These are phyloP conservation scores for Didymellaceae sp. DNA, from an alignment of 2,329 filamentous ascomycete species.

Conservation along the genomic window DNA sequence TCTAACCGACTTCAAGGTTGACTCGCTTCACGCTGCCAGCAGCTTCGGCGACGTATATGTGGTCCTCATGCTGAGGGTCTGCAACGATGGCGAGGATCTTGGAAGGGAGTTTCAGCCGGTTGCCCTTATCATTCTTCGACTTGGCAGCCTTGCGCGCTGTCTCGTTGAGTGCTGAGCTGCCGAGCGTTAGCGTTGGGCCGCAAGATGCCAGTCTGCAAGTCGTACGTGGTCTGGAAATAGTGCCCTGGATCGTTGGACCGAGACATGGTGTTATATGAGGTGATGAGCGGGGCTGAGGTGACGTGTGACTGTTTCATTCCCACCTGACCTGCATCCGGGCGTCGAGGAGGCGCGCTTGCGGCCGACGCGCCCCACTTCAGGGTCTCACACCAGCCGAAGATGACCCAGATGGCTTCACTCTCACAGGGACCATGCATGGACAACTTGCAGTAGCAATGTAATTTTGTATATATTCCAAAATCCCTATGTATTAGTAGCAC, in stretches of 20 bases:
- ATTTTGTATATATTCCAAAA: conserved; percentile 8
- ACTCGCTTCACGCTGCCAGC: conserved; percentile 79
- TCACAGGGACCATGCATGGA: conserved; percentile 3
- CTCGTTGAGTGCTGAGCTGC: conserved; percentile 58
- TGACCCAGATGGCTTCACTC: conserved; percentile 1
- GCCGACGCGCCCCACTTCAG: conserved; percentile 3
- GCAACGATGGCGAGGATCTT: conserved; percentile 80
- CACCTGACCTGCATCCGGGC: conserved; percentile 14
- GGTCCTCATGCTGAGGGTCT: conserved; percentile 68
- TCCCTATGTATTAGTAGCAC: conserved; percentile 19
- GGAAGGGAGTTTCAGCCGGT: conserved; percentile 79
- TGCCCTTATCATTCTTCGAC: conserved; percentile 81
- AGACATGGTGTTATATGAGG: conserved; percentile 40
- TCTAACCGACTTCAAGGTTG: conserved; percentile 73
- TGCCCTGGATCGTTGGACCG: conserved; percentile 69
- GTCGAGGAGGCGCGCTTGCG: conserved; percentile 4
- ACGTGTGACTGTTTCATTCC: conserved; percentile 16
- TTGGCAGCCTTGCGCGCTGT: conserved; percentile 71
- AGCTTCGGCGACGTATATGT: conserved; percentile 84
- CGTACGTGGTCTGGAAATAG: conserved; percentile 93
- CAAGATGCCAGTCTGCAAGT: conserved; percentile 15
- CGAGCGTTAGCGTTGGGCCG: conserved; percentile 27
- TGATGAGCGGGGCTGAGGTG: conserved; percentile 12
- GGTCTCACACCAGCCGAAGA: neutral
- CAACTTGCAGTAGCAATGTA: neutral